Evolutionary conservation across 768 basidiomycete genomes (phyloP).

Genomic region (Lactarius vividus): DNA sequence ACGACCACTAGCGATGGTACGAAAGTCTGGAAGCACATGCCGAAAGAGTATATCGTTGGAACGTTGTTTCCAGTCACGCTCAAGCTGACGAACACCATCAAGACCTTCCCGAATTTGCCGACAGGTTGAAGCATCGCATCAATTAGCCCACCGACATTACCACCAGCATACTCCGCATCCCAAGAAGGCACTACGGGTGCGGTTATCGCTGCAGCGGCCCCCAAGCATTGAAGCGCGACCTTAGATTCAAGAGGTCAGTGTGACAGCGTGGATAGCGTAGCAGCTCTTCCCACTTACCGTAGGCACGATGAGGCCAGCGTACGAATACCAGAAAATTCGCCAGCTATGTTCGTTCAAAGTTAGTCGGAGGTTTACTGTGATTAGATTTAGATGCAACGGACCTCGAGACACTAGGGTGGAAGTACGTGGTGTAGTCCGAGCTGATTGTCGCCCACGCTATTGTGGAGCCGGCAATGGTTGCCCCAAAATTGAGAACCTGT

Average conservation of each 20-base stretch:
- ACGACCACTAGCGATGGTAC: slow-evolving; percentile 55
- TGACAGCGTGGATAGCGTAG: slow-evolving; percentile 9
- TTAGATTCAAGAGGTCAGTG: slow-evolving; percentile 20
- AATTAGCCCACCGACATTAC: slow-evolving; percentile 61
- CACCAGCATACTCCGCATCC: slow-evolving; percentile 50
- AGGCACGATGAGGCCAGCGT: slow-evolving; percentile 60
- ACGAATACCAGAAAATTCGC: slow-evolving; percentile 62
- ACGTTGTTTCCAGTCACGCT: too few species aligned
- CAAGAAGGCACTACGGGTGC: too few species aligned
- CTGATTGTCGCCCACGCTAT: too few species aligned
- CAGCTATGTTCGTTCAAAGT: slow-evolving; percentile 37
- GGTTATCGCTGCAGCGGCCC: slow-evolving; percentile 63
- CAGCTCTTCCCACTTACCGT: slow-evolving; percentile 44
- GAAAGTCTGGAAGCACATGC: too few species aligned
- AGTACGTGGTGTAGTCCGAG: slow-evolving; percentile 77
- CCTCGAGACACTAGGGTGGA: slow-evolving; percentile 56
- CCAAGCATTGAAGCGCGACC: slow-evolving; percentile 52
- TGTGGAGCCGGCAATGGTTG: too few species aligned
- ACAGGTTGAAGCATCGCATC: slow-evolving; percentile 59
- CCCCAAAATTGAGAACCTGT: too few species aligned
- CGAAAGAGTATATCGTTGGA: too few species aligned
- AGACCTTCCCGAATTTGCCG: slow-evolving; percentile 66
- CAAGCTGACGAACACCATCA: slow-evolving; percentile 66
- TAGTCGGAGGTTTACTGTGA: neutral
- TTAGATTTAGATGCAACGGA: slow-evolving; percentile 32